phyloP scores from a whole-genome alignment of 768 basidiomycete species.

The Kondoa subrosea region DNA sequence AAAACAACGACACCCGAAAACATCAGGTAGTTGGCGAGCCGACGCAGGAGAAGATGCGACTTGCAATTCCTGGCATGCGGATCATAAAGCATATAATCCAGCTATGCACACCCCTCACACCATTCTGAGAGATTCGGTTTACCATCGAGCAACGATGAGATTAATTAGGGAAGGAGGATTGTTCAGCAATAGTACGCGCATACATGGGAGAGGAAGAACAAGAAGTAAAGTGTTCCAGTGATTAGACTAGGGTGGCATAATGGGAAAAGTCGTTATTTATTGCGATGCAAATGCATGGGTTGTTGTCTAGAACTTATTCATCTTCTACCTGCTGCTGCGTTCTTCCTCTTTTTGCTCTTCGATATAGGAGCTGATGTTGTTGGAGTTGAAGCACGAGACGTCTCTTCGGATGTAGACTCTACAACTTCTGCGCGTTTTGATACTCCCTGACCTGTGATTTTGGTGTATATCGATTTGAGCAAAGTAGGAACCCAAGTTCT shows the following conservation, averaged over 20 bases:
- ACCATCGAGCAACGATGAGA: neutral
- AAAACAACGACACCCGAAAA: conserved; percentile 7
- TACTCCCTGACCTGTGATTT: conserved; percentile 13
- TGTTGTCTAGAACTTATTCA: neutral
- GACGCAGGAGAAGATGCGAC: conserved; percentile 5
- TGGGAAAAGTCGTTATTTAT: too few relatives aligned
- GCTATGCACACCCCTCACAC: neutral
- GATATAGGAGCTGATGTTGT: too few relatives aligned
- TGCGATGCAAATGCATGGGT: neutral
- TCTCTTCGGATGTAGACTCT: neutral
- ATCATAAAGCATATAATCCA: conserved; percentile 1
- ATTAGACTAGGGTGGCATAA: too few relatives aligned
- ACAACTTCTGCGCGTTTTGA: conserved; percentile 11
- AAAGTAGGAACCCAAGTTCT: conserved; percentile 56
- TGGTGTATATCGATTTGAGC: conserved; percentile 30
- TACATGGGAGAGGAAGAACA: too few relatives aligned
- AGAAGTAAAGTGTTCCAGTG: conserved; percentile 1
- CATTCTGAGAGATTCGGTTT: conserved; percentile 1
- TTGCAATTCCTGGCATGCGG: conserved; percentile 5
- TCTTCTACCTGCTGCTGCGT: neutral
- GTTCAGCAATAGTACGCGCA: conserved; percentile 4
- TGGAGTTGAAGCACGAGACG: neutral
- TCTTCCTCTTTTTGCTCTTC: neutral
- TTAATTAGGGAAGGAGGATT: conserved; percentile 1
- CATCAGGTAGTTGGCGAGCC: neutral